These are phyloP conservation scores for Graphilbum ipis-grandicollis DNA, from an alignment of 2,329 filamentous ascomycete species.

Conservation along the genomic window DNA sequence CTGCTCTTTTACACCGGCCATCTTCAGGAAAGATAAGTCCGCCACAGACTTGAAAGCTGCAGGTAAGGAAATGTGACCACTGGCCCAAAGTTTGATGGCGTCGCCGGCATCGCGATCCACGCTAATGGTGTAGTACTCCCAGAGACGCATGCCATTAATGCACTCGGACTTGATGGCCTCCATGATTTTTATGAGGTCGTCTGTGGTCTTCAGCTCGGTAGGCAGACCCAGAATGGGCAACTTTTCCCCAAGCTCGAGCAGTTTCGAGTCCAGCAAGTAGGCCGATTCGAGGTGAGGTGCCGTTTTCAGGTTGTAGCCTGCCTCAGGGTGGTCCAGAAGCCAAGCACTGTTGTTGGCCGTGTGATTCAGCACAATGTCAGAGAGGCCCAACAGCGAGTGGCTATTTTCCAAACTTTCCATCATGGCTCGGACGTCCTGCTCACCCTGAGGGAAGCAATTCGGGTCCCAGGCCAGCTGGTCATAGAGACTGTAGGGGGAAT, in stretches of 20 bases:
- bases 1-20: constrained; percentile 27
- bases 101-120: constrained; percentile 54
- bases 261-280: constrained; percentile 40
- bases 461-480: constrained; percentile 83
- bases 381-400: constrained; percentile 71
- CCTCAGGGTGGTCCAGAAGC: constrained; percentile 86
- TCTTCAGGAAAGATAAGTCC: constrained; percentile 29
- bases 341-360: constrained; percentile 91
- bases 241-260: constrained; percentile 61
- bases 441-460: constrained; percentile 64
- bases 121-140: constrained; percentile 85
- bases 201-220: constrained; percentile 48
- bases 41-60: constrained; percentile 21
- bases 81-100: constrained; percentile 54
- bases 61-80: constrained; percentile 37
- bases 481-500: constrained; percentile 93
- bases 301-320: constrained; percentile 84
- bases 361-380: constrained; percentile 96
- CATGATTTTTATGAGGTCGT: constrained; percentile 70
- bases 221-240: constrained; percentile 59
- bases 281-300: constrained; percentile 61
- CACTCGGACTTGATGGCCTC: constrained; percentile 67
- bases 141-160: constrained; percentile 60
- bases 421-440: constrained; percentile 62
- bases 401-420: constrained; percentile 69